A percentile compares a stretch with the other conserved stretches of the same genome.
Evolutionary conservation across 139 green algal species (phyloP).

Genomic region (Ettlia oleoabundans): DNA sequence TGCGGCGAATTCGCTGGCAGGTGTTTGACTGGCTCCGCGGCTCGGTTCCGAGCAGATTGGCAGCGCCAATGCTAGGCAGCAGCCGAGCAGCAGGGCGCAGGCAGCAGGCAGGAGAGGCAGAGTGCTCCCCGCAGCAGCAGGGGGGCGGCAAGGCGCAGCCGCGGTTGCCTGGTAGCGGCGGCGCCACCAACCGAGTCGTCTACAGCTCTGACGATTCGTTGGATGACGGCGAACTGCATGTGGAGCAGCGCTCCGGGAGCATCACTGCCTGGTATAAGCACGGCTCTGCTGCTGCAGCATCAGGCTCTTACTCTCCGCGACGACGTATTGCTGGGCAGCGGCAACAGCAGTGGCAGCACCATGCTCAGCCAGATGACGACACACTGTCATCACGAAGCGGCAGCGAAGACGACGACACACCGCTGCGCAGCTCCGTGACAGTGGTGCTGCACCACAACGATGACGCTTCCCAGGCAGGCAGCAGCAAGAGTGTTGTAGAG

Average conservation of each 20-base stretch:
- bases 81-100: not conserved
- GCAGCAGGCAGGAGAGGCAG: not conserved
- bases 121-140: not conserved
- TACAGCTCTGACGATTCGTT: conserved; percentile 12
- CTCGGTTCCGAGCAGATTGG: too few species aligned
- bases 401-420: not conserved
- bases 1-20: not conserved
- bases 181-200: not conserved
- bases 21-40: not conserved
- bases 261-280: not conserved
- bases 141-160: not conserved
- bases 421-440: not conserved
- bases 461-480: too few species aligned
- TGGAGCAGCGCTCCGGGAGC: conserved; percentile 2
- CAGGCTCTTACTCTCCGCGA: too few species aligned
- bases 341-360: not conserved
- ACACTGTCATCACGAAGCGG: not conserved
- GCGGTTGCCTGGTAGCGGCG: not conserved
- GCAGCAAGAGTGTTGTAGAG: too few species aligned
- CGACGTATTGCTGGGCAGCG: not conserved
- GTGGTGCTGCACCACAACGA: not conserved
- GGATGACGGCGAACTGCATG: conserved; percentile 5
- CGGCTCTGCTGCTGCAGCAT: too few species aligned
- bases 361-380: not conserved
- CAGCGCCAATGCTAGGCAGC: conserved; percentile 9